Evolutionary conservation across 2,329 filamentous ascomycete species (phyloP).

Genomic region (Stemphylium vesicarium): DNA sequence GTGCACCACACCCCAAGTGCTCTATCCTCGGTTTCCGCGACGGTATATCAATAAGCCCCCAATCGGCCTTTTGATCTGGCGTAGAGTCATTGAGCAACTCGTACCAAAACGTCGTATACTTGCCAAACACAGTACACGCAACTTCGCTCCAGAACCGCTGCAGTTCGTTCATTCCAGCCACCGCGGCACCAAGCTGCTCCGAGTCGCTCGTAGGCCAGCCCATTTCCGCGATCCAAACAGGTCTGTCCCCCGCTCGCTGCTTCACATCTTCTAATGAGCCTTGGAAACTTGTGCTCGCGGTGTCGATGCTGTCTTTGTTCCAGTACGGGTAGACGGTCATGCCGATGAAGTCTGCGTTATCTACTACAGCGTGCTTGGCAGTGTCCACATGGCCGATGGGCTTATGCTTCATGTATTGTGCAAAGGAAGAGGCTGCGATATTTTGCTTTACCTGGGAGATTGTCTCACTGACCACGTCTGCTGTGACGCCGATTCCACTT

Average conservation of each 20-base stretch:
- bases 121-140: slow-evolving; percentile 38
- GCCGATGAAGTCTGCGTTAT: slow-evolving; percentile 42
- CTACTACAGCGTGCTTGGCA: slow-evolving; percentile 28
- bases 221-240: slow-evolving; percentile 46
- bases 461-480: slow-evolving; percentile 67
- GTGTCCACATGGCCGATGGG: slow-evolving; percentile 51
- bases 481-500: slow-evolving; percentile 67
- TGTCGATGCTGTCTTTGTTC: slow-evolving; percentile 38
- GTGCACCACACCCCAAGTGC: slow-evolving; percentile 27
- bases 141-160: slow-evolving; percentile 41
- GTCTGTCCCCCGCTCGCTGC: slow-evolving; percentile 25
- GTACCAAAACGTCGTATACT: slow-evolving; percentile 45
- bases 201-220: slow-evolving; percentile 39
- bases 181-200: slow-evolving; percentile 11
- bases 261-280: slow-evolving; percentile 28
- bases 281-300: slow-evolving; percentile 48
- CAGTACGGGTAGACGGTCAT: slow-evolving; percentile 46
- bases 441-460: slow-evolving; percentile 38
- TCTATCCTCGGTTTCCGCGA: slow-evolving; percentile 24
- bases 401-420: slow-evolving; percentile 47
- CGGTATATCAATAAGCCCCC: slow-evolving; percentile 30
- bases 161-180: slow-evolving; percentile 28
- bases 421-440: slow-evolving; percentile 66
- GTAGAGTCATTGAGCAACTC: slow-evolving; percentile 34
- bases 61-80: slow-evolving; percentile 29